Percentiles rank a stretch among this genome's conserved stretches.
These are phyloP conservation scores for Ophiocytium majus DNA, from an alignment of 352 stramenopile genomes.

Conservation along the genomic window DNA sequence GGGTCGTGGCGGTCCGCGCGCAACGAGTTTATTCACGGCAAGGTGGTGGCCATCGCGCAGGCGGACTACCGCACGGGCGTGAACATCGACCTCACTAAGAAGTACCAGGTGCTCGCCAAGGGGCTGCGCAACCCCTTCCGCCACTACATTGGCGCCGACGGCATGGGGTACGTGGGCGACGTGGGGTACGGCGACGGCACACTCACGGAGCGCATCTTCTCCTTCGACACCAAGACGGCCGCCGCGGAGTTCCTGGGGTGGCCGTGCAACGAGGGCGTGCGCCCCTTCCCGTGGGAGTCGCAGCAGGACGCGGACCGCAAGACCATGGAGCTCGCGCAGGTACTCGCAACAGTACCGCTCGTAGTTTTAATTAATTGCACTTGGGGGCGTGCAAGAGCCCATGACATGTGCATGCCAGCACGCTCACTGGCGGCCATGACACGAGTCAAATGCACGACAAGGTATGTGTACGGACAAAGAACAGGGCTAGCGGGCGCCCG, in stretches of 20 bases:
- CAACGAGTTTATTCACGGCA: slow-evolving; percentile 47
- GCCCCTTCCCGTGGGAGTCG: not conserved
- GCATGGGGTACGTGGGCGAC: not conserved
- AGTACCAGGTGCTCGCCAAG: not conserved
- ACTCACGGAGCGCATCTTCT: not conserved
- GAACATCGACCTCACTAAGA: not conserved
- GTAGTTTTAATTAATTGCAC: no score
- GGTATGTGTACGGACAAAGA: no score
- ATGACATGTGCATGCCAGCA: no score
- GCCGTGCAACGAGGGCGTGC: not conserved
- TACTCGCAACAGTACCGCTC: no score
- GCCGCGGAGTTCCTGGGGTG: no score
- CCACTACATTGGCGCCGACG: not conserved
- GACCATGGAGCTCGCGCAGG: no score
- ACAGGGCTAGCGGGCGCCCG: not conserved
- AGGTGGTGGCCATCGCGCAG: slow-evolving; percentile 21
- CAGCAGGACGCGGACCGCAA: slow-evolving; percentile 1
- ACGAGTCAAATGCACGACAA: no score
- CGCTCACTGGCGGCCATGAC: no score
- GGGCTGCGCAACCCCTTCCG: not conserved
- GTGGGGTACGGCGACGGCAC: not conserved
- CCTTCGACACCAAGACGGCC: not conserved
- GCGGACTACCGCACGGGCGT: not conserved
- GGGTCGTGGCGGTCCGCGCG: slow-evolving; percentile 37
- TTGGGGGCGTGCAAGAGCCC: not conserved